Base-by-base conservation (phyloP, 192 early-diverging fungal species). In the Coemansia sp. region DNA sequence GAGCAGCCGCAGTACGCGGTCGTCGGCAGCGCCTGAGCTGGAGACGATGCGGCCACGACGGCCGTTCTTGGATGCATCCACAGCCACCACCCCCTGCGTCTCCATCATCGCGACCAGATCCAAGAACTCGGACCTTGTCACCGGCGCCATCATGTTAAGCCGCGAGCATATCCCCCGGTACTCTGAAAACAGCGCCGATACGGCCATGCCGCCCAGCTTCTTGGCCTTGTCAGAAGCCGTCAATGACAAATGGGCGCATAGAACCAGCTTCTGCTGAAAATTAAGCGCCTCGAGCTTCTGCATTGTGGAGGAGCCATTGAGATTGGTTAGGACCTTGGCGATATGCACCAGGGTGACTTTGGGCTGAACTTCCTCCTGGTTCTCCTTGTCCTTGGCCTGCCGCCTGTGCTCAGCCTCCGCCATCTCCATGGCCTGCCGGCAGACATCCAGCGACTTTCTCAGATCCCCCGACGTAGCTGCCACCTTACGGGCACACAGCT, bases 401-500 rank as follows among this genome's bases (percentile, higher is more conserved):
- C 66, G 76, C 66, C 80, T 80, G 51, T 62, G 45, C 69, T 93
- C 90, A 12, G 62, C 51, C 63, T 95, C 91, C 1, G 83, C 86
- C 44, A 90, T 66, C 75, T 94, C 92, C 54, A 97, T 83, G 14
- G 93, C 89, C 58, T 90, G 89, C 6, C 88, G 88, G 62, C 88
- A 90, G 23, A 92, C 84, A 69, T 92, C 88, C 32, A 92, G 64
- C 0, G 88, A 89, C 49, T 85, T 85, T 56, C 90, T 75, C 34
- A 90, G 38, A 63, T 92, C 90, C 14, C 96, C 96, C 1, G 89
- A 92, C 1, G 83, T 84, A 17, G 91, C 85, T 1, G 86, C 88
- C 0, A 93, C 86, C 76, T 96, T 98, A 37, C 93, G 83, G 17
- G 96, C 93, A 64, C 90, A 93, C 8, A 98, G 64, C 63, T 97